These are phyloP conservation scores for Sclerotinia sclerotiorum DNA, from an alignment of 2,329 filamentous ascomycete species.

Conservation along the genomic window DNA sequence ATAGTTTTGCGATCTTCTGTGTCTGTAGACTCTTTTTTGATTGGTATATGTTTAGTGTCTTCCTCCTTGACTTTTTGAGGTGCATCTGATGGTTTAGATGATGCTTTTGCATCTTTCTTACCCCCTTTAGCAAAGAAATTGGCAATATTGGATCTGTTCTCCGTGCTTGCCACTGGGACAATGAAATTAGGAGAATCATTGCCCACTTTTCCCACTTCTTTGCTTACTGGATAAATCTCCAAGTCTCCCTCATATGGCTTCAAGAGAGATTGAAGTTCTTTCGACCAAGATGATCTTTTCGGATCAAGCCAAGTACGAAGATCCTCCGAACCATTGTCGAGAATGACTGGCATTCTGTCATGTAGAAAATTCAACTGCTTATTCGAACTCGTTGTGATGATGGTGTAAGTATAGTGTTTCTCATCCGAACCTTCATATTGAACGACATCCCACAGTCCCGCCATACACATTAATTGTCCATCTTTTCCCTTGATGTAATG, in stretches of 20 bases:
- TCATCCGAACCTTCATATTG: conserved; percentile 70
- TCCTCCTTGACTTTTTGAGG: conserved; percentile 28
- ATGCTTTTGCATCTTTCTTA: conserved; percentile 27
- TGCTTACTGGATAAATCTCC: conserved; percentile 80
- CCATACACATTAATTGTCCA: conserved; percentile 77
- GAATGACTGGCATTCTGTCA: conserved; percentile 91
- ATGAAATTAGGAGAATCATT: conserved; percentile 85
- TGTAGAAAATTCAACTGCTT: conserved; percentile 82
- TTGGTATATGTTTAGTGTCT: conserved; percentile 19
- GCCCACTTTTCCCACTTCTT: conserved; percentile 91
- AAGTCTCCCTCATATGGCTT: conserved; percentile 76
- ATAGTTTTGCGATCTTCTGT: conserved; percentile 31
- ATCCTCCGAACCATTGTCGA: conserved; percentile 71
- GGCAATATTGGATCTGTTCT: conserved; percentile 90
- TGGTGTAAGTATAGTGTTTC: conserved; percentile 82
- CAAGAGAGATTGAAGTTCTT: conserved; percentile 75
- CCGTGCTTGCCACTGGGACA: conserved; percentile 76
- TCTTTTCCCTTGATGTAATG: conserved; percentile 83
- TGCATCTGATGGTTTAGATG: conserved; percentile 23
- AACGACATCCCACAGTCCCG: conserved; percentile 88
- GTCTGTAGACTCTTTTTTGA: conserved; percentile 34
- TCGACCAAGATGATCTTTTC: conserved; percentile 67
- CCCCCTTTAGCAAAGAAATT: conserved; percentile 77
- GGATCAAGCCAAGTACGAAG: conserved; percentile 81
- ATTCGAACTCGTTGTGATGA: conserved; percentile 90